These are phyloP conservation scores for Pleochaeta shiraiana DNA, from an alignment of 2,329 filamentous ascomycete genomes.

Conservation along the genomic window DNA sequence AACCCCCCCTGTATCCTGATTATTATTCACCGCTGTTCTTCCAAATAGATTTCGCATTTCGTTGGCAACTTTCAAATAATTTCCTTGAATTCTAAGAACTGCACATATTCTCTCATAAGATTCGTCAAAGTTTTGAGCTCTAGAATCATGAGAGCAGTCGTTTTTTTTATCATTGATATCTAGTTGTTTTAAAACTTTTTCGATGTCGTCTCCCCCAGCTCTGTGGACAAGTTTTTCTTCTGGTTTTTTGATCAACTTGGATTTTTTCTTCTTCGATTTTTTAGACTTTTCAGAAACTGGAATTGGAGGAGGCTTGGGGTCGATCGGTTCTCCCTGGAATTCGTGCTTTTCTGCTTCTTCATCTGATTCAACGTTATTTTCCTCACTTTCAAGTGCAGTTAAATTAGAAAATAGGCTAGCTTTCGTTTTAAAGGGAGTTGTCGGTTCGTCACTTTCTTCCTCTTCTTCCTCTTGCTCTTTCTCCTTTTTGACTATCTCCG, in stretches of 20 bases:
- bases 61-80: slow-evolving; percentile 65
- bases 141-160: neutral
- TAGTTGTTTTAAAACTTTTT: slow-evolving; percentile 37
- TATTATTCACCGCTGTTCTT: slow-evolving; percentile 33
- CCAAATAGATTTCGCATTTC: slow-evolving; percentile 72
- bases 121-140: slow-evolving; percentile 13
- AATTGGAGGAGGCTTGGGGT: slow-evolving; percentile 18
- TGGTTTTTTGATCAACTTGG: slow-evolving; percentile 8
- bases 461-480: slow-evolving; percentile 8
- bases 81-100: slow-evolving; percentile 39
- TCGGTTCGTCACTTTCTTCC: slow-evolving; percentile 14
- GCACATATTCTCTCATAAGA: slow-evolving; percentile 26
- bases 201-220: slow-evolving; percentile 37
- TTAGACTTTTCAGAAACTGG: slow-evolving; percentile 25
- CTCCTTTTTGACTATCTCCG: slow-evolving; percentile 12
- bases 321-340: slow-evolving; percentile 15
- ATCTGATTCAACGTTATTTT: slow-evolving; percentile 21
- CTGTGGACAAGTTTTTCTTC: slow-evolving; percentile 15
- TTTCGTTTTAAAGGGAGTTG: slow-evolving; percentile 20
- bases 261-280: slow-evolving; percentile 28
- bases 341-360: slow-evolving; percentile 19
- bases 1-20: slow-evolving; percentile 24
- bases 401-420: slow-evolving; percentile 32
- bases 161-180: slow-evolving; percentile 20
- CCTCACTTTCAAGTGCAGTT: slow-evolving; percentile 23